These are phyloP conservation scores for Fistulifera solaris DNA, from an alignment of 108 stramenopile species.

Conservation along the genomic window DNA sequence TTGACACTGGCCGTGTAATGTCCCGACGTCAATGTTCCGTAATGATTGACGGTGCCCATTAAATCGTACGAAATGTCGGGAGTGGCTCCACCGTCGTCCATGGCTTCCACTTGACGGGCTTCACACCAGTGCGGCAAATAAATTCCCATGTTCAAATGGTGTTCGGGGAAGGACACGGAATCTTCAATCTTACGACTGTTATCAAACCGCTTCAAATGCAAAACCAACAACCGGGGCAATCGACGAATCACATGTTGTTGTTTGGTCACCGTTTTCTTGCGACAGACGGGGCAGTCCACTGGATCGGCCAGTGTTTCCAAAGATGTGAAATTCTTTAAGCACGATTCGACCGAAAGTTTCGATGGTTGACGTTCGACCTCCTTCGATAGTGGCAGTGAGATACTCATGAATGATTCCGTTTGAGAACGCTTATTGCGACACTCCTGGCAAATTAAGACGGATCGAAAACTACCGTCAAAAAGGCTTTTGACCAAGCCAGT, in stretches of 20 bases:
- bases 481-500: conserved; percentile 44
- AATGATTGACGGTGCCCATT: conserved; percentile 69
- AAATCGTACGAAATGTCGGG: conserved; percentile 60
- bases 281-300: conserved; percentile 53
- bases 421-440: conserved; percentile 61
- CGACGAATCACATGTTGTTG: conserved; percentile 70
- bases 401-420: conserved; percentile 58
- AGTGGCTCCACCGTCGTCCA: conserved; percentile 10
- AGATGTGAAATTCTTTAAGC: conserved; percentile 52
- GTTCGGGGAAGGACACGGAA: conserved; percentile 63
- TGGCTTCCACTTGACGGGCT: background rate
- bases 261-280: conserved; percentile 36
- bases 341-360: conserved; percentile 32
- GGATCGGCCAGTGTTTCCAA: conserved; percentile 50
- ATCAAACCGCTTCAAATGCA: conserved; percentile 80
- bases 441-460: conserved; percentile 57
- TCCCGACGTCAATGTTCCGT: conserved; percentile 61
- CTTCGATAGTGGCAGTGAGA: conserved; percentile 59
- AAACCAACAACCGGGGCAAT: conserved; percentile 62
- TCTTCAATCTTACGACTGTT: conserved; percentile 64
- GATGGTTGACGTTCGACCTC: conserved; percentile 11
- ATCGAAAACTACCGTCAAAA: conserved; percentile 65
- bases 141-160: conserved; percentile 59
- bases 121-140: conserved; percentile 64
- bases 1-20: conserved; percentile 63